Base-by-base conservation (phyloP, 2,329 filamentous ascomycete genomes). In the Aspergillus eucalypticola region DNA sequence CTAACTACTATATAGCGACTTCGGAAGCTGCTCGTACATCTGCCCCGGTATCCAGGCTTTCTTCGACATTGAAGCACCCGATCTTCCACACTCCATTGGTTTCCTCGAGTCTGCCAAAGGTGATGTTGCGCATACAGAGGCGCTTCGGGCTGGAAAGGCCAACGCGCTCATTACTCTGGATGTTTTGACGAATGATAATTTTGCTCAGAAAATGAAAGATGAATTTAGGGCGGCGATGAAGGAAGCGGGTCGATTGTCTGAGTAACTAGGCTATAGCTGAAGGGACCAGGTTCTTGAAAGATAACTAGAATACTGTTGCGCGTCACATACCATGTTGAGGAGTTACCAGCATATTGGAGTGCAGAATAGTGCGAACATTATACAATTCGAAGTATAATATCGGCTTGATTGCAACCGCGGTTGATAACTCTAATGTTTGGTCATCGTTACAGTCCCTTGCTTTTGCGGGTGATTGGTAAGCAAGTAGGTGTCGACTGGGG, bases 11-110 rank as follows among this genome's bases (percentile, higher is more conserved):
- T 2, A 35, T 7, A 53, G 51, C 10, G 51, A 53, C 19, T 53
- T 53, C 10, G 51, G 51, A 15, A 53, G 51, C 51, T 53, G 51
- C 19, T 53, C 51, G 15, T 53, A 53, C 15, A 53, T 42, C 35
- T 53, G 51, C 17, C 51, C 51, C 6, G 51, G 51, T 3, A 53
- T 53, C 23, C 51, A 53, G 11, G 32, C 51, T 2, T 25, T 53
- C 3, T 53, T 53, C 21, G 25, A 53, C 32, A 53, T 53, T 17
- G 17, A 42, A 3, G 51, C 51, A 1, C n/a, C 51, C 1, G 51
- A 53, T 29, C 19, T 53, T 0, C 51, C 51, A 8, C 51, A 53
- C 39, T 53, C 35, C 0, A 27, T 17, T 15, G 51, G 35, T n/a
- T 53, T 53, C 32, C 19, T 32, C 2, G 51, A 53, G 39, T 8